Evolutionary conservation across 83 land plant species (phyloP).

Genomic region (Picea abies): DNA sequence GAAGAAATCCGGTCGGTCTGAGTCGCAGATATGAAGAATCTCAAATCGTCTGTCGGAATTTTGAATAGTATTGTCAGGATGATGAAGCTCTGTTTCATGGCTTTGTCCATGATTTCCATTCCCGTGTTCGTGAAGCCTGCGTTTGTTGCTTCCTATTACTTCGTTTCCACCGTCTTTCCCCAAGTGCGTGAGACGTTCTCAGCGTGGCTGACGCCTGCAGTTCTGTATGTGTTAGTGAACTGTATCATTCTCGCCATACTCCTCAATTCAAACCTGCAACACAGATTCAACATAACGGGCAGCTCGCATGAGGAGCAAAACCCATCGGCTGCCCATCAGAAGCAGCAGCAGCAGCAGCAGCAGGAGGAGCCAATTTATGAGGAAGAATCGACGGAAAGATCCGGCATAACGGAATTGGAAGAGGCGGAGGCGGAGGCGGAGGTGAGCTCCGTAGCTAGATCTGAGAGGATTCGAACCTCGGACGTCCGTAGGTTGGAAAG

Average conservation of each 20-base stretch:
- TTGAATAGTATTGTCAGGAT: no score
- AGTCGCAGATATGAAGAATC: no score
- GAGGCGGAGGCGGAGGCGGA: conserved; percentile 12
- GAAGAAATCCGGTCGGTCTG: no score
- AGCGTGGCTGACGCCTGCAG: conserved; percentile 49
- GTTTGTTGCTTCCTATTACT: no score
- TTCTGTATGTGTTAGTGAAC: conserved; percentile 59
- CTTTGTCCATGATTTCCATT: no score
- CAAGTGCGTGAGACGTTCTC: no score
- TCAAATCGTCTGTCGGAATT: no score
- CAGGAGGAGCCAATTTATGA: neutral
- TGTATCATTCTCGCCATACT: conserved; percentile 61
- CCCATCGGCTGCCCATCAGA: neutral
- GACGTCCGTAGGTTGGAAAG: conserved; percentile 11
- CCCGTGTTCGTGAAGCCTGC: no score
- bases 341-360: no score
- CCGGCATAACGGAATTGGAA: neutral
- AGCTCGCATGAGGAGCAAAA: neutral
- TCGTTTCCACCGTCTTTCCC: no score
- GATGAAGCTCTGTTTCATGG: no score
- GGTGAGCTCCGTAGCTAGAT: conserved; percentile 1
- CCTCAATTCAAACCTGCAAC: conserved; percentile 41
- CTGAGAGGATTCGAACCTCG: conserved; percentile 8
- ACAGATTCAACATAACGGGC: neutral
- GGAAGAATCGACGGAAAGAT: neutral